Base-by-base conservation (phyloP, 2,329 filamentous ascomycete genomes). In the Paecilomyces niveus region DNA sequence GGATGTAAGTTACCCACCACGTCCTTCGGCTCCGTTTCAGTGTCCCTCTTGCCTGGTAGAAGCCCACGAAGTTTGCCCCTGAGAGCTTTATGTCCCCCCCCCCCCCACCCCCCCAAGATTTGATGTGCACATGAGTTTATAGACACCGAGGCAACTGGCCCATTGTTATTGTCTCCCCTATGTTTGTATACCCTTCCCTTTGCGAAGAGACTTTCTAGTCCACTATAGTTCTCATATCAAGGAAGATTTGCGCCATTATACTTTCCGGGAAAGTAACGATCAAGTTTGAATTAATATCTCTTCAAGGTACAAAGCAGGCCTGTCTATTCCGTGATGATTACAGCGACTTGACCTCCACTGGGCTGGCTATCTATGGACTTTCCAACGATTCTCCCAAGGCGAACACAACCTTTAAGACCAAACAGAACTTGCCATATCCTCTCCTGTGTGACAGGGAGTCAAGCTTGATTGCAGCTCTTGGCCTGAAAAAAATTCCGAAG, bases 291-390 rank as follows among this genome's bases (percentile, higher is more conserved):
- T 29, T 54, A 32, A 54, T 31, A 63, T 13, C 64, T 39, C 32
- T 26, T 31, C 26, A 62, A 96, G 92, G 93, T 82, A 97, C 92
- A 58, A 94, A 83, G 59, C 94, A 99, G 82, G 94, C 83, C 62
- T 97, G 92, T 77, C 81, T 93, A 65, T 97, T 99, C 83, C 89
- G 94, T 70, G 92, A 97, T 81, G 82, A 85, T 24, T 90, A 96
- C 77, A 78, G 82, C 53, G 80, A 87, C 55, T 83, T 97, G 57
- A 93, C 89, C 10, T 83, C 85, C 29, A 88, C 85, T 57, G 93
- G 93, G 8, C 85, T 96, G 60, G 83, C 87, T 70, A 91, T 99
- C 77, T 97, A 90, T 73, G 94, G 94, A 58, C 86, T 99, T 55
- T 95, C 90, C 62, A 85, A 85, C 66, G 94, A 97, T 78, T 89